Evolutionary conservation across 495 filamentous ascomycete species (phyloP).

Genomic region (Penicillium lividum): DNA sequence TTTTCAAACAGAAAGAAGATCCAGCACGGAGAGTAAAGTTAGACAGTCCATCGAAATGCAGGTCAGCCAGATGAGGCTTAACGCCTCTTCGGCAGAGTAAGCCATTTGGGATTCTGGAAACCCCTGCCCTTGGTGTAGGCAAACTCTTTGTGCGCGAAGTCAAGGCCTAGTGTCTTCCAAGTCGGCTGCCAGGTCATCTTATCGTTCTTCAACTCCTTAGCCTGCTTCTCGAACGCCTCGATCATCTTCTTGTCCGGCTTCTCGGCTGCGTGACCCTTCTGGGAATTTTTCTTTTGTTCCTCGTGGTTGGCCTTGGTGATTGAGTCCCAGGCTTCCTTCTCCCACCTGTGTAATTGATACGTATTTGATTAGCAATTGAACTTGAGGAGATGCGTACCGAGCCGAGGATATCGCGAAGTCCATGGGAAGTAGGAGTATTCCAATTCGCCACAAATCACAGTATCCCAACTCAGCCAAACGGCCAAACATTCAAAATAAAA

Average conservation of each 20-base stretch:
- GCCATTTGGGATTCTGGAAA: conserved; percentile 8
- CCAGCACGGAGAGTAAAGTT: not conserved
- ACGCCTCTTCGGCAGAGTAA: not conserved
- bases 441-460: not conserved
- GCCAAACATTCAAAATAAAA: no score
- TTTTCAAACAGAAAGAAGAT: conserved; percentile 5
- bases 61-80: not conserved
- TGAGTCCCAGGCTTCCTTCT: conserved; percentile 45
- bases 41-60: not conserved
- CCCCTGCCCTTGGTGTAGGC: not conserved
- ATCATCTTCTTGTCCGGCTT: conserved; percentile 32
- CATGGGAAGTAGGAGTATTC: not conserved
- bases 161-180: conserved; percentile 47
- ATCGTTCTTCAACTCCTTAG: conserved; percentile 54
- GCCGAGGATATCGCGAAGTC: not conserved
- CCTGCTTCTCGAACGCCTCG: conserved; percentile 50
- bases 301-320: conserved; percentile 33
- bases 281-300: conserved; percentile 23
- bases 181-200: conserved; percentile 44
- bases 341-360: conserved; percentile 44
- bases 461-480: not conserved
- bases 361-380: conserved; percentile 15
- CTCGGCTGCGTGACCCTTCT: conserved; percentile 28
- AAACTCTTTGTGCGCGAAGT: conserved; percentile 22
- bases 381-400: not conserved